Evolutionary conservation across 805 yeast species (phyloP).

Genomic region (Saccharomyces mikatae): DNA sequence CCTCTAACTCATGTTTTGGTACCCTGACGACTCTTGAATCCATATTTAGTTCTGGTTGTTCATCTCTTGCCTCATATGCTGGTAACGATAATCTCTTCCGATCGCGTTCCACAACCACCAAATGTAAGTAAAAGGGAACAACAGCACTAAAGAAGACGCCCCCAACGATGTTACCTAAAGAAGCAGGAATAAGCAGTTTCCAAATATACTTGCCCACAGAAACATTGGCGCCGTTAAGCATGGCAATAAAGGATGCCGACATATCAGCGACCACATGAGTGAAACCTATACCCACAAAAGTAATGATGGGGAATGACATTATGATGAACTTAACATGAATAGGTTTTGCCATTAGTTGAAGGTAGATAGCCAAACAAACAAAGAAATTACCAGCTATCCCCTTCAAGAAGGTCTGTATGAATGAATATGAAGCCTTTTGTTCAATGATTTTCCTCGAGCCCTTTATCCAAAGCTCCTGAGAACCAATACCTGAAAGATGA

Average conservation of each 20-base stretch:
- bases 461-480: slow-evolving; percentile 32
- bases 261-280: slow-evolving; percentile 80
- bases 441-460: slow-evolving; percentile 45
- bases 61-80: slow-evolving; percentile 62
- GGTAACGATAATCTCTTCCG: slow-evolving; percentile 56
- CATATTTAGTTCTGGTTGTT: slow-evolving; percentile 68
- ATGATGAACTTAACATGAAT: slow-evolving; percentile 62
- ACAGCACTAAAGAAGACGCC: slow-evolving; percentile 58
- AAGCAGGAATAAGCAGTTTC: slow-evolving; percentile 64
- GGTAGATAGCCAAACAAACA: slow-evolving; percentile 66
- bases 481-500: slow-evolving; percentile 45
- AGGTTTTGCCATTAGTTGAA: slow-evolving; percentile 74
- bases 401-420: slow-evolving; percentile 58
- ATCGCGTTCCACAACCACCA: slow-evolving; percentile 66
- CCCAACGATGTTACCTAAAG: slow-evolving; percentile 73
- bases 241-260: slow-evolving; percentile 58
- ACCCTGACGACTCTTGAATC: slow-evolving; percentile 72
- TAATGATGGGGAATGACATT: slow-evolving; percentile 61
- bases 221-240: slow-evolving; percentile 57
- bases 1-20: slow-evolving; percentile 7
- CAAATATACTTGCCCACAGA: slow-evolving; percentile 60
- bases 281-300: slow-evolving; percentile 72
- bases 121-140: slow-evolving; percentile 66
- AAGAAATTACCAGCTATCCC: slow-evolving; percentile 72
- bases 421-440: slow-evolving; percentile 38